phyloP scores from a whole-genome alignment of 768 basidiomycete species.

The Mycena leptocephala region DNA sequence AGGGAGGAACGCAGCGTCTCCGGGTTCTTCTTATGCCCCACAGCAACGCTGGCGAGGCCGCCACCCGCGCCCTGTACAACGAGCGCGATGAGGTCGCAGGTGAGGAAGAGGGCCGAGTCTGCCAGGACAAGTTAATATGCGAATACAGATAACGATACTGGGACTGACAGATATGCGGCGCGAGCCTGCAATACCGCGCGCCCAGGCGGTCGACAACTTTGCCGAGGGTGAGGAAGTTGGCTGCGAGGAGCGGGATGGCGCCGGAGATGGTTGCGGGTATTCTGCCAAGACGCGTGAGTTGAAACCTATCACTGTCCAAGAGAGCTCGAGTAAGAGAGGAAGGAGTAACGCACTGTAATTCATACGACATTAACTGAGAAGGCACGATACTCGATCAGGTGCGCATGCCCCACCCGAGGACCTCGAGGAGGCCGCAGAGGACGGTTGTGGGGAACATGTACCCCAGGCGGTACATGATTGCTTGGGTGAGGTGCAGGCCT shows the following conservation, averaged over 20 bases:
- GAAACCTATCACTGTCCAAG: background rate
- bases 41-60: constrained; percentile 47
- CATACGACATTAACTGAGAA: background rate
- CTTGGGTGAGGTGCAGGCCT: background rate
- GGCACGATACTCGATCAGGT: background rate
- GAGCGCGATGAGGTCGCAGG: constrained; percentile 57
- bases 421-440: background rate
- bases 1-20: background rate
- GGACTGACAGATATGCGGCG: constrained; percentile 51
- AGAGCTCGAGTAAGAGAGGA: too few relatives aligned
- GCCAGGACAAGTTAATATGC: constrained; percentile 49
- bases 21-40: background rate
- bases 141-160: background rate
- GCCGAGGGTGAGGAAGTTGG: constrained; percentile 27
- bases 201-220: constrained; percentile 53
- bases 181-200: constrained; percentile 52
- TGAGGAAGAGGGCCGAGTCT: background rate
- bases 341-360: background rate
- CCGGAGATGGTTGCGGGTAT: background rate
- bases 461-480: background rate
- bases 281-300: background rate
- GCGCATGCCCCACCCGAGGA: background rate
- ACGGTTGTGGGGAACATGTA: background rate
- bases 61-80: constrained; percentile 67
- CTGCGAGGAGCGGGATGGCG: background rate